A percentile compares a stretch with the other conserved stretches of the same genome.
Evolutionary conservation across 139 green algal species (phyloP).

Genomic region (Gonium pectorale): DNA sequence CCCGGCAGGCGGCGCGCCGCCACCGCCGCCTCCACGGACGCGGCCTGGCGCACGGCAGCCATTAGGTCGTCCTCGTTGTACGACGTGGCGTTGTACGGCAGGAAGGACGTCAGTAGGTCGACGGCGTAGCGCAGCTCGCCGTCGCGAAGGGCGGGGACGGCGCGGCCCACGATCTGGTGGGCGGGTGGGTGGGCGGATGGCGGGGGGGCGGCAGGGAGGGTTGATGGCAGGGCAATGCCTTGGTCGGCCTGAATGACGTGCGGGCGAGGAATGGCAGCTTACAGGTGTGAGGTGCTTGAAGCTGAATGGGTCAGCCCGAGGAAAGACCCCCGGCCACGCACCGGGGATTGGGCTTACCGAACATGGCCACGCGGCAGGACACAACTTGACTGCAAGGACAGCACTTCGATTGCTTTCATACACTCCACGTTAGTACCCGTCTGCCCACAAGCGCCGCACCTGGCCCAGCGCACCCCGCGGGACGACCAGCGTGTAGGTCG

Average conservation of each 20-base stretch:
- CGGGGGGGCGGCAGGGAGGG: background rate
- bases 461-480: background rate
- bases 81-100: slow-evolving; percentile 42
- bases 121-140: slow-evolving; percentile 15
- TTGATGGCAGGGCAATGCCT: background rate
- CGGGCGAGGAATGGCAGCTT: background rate
- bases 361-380: too few relatives aligned
- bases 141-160: background rate
- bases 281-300: too few relatives aligned
- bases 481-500: slow-evolving; percentile 6
- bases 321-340: too few relatives aligned
- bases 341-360: too few relatives aligned
- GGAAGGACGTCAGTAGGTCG: slow-evolving; percentile 28
- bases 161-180: background rate
- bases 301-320: too few relatives aligned
- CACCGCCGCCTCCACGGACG: slow-evolving; percentile 36
- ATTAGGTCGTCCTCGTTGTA: slow-evolving; percentile 50
- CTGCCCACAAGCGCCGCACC: background rate
- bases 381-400: too few relatives aligned
- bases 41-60: slow-evolving; percentile 33
- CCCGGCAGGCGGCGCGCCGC: background rate
- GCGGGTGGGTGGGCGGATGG: background rate
- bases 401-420: too few relatives aligned
- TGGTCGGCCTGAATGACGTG: background rate
- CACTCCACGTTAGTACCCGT: too few relatives aligned